phyloP scores from a whole-genome alignment of 148 eudicot genomes.

The Limonium bicolor region DNA sequence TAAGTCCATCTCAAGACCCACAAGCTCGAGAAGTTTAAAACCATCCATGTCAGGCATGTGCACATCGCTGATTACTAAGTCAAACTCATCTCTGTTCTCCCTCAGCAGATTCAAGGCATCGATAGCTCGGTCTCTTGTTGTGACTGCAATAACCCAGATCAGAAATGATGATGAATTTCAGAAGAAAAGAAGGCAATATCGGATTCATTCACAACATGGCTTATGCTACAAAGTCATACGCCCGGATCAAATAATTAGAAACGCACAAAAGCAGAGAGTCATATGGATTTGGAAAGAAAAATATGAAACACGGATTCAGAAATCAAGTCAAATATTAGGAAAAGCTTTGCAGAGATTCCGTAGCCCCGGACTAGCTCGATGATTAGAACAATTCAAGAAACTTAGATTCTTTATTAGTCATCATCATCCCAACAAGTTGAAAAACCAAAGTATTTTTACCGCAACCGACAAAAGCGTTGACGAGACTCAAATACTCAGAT shows the following conservation, averaged over 20 bases:
- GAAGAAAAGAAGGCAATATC: not conserved
- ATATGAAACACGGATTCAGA: not conserved
- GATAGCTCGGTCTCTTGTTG: constrained; percentile 4
- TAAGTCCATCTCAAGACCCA: constrained; percentile 16
- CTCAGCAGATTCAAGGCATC: constrained; percentile 6
- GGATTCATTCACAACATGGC: not conserved
- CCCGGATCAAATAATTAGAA: too few species aligned
- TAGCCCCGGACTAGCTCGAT: too few species aligned
- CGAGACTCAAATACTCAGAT: not conserved
- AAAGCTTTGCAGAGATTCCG: not conserved
- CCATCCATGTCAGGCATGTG: constrained; percentile 21
- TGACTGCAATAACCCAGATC: constrained; percentile 4
- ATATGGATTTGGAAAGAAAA: not conserved
- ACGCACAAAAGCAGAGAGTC: not conserved
- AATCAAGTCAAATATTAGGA: not conserved
- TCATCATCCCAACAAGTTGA: not conserved
- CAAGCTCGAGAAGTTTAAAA: constrained; percentile 12
- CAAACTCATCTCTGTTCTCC: constrained; percentile 11
- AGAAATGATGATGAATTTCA: not conserved
- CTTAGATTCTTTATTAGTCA: too few species aligned
- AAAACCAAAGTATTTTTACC: not conserved
- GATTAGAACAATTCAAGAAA: not conserved
- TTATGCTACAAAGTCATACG: too few species aligned
- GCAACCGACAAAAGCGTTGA: not conserved
- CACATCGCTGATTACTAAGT: constrained; percentile 16